Base-by-base conservation (phyloP, 2,329 filamentous ascomycete genomes). In the Pseudogymnoascus sp. region DNA sequence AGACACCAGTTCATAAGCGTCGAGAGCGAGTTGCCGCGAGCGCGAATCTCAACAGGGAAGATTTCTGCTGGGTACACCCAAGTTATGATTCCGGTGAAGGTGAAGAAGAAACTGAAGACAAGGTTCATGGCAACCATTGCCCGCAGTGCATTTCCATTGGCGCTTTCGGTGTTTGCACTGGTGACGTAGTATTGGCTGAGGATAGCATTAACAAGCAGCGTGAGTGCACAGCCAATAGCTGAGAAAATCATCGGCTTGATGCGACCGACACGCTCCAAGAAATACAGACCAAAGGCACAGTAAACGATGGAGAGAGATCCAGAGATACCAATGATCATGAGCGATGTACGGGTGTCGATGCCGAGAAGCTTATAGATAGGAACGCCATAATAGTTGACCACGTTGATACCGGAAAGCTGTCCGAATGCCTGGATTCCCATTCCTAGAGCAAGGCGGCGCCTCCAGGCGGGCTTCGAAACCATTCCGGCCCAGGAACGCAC, bases 1-100 rank as follows among this genome's bases (percentile, higher is more conserved):
- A 81, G 83, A 8, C 83, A 71, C 76, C 84, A 87, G 65, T 81
- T 85, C 16, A 79, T 79, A 67, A 79, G 82, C 0, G 81, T 84
- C 1, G 83, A 82, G 7, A 88, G 75, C 0, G 84, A 79, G 65
- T 90, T 83, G 23, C 83, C 85, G 67, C 86, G 85, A n/a, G 85
- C 80, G 18, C 84, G 78, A 45, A 80, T 83, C 12, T 78, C 80
- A 0, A 86, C 73, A 2, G 82, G 83, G 76, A 84, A 88, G 23
- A 88, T 81, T 68, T 86, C 83, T 2, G 81, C 76, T 0, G 83
- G 80, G 59, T 85, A 73, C 55, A 83, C 79, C 83, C 83, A 85
- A 1, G 83, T 83, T 0, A 85, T 78, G 1, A 77, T 81, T 16
- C 80, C 80, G 63, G 79, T 79, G 14, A 81, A 81, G 0, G 80